Evolutionary conservation across 108 stramenopile genomes (phyloP).

Genomic region (Cyclostephanos tholiformis): DNA sequence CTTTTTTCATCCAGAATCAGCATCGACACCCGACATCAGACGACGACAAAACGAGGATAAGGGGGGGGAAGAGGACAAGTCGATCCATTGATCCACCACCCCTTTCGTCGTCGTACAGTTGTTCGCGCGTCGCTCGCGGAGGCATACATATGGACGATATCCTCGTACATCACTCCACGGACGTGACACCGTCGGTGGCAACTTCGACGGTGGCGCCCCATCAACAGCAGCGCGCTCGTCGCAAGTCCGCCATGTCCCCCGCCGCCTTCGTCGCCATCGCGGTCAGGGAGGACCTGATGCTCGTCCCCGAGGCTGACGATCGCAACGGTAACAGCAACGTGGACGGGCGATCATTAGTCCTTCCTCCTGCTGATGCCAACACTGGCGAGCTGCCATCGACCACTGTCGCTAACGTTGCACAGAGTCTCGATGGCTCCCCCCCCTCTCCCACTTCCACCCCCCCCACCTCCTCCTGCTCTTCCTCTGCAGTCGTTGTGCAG

Average conservation of each 20-base stretch:
- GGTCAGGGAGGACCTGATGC: slow-evolving; percentile 16
- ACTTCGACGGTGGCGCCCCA: neutral
- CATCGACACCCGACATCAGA: too few species aligned
- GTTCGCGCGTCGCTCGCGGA: too few species aligned
- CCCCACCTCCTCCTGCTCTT: slow-evolving; percentile 2
- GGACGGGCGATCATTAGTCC: neutral
- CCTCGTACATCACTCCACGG: neutral
- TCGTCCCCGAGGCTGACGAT: slow-evolving; percentile 3
- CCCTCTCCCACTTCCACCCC: neutral
- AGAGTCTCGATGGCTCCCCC: neutral
- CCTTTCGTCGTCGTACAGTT: too few species aligned
- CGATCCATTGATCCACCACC: too few species aligned
- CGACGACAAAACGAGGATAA: too few species aligned
- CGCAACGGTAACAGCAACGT: neutral
- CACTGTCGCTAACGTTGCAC: too few species aligned
- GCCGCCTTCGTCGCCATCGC: slow-evolving; percentile 11
- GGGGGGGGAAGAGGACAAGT: too few species aligned
- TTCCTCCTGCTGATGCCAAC: neutral
- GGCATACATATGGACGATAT: neutral
- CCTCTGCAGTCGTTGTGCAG: neutral
- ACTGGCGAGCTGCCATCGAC: neutral
- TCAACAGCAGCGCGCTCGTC: slow-evolving; percentile 15
- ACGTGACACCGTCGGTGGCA: neutral
- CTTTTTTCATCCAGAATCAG: too few species aligned
- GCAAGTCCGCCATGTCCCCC: slow-evolving; percentile 44